Conservation (phyloP, 768 basidiomycete species). For the Agrocybe praecox region DNA sequence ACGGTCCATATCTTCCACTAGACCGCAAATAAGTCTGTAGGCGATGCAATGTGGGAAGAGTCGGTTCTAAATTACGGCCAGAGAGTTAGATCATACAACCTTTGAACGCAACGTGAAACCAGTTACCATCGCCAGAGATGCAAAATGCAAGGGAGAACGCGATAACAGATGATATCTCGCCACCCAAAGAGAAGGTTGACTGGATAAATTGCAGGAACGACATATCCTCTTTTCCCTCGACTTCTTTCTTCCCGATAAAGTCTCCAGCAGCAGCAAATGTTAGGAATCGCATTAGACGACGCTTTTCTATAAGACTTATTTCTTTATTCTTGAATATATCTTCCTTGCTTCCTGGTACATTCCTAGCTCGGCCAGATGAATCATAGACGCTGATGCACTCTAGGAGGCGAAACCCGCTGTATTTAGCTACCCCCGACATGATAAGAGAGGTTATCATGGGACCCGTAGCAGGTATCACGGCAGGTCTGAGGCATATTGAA, state of each 20-base stretch:
- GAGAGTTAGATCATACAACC: not conserved
- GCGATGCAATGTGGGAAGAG: conserved; percentile 66
- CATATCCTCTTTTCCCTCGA: conserved; percentile 52
- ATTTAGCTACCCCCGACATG: conserved; percentile 82
- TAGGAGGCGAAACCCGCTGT: conserved; percentile 88
- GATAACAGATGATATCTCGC: conserved; percentile 61
- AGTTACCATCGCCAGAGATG: conserved; percentile 56
- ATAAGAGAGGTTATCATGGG: conserved; percentile 79
- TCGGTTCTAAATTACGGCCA: conserved; percentile 51
- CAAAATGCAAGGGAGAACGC: conserved; percentile 81
- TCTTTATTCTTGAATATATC: conserved; percentile 87
- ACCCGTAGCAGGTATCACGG: conserved; percentile 79
- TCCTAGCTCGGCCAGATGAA: conserved; percentile 45
- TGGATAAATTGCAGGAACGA: conserved; percentile 69
- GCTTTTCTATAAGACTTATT: conserved; percentile 80
- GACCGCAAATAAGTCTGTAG: conserved; percentile 76
- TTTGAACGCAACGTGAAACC: conserved; percentile 12
- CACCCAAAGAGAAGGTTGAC: conserved; percentile 62
- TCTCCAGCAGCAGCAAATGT: conserved; percentile 76
- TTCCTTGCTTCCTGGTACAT: conserved; percentile 89
- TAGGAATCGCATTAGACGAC: conserved; percentile 90
- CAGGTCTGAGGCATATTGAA: conserved; percentile 82
- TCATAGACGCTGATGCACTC: conserved; percentile 69
- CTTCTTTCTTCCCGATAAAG: conserved; percentile 64
- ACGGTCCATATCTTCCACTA: conserved; percentile 77